Percentiles rank a stretch among this genome's conserved stretches.
Conservation (phyloP, 108 stramenopile species). For the Skeletonema tropicum region DNA sequence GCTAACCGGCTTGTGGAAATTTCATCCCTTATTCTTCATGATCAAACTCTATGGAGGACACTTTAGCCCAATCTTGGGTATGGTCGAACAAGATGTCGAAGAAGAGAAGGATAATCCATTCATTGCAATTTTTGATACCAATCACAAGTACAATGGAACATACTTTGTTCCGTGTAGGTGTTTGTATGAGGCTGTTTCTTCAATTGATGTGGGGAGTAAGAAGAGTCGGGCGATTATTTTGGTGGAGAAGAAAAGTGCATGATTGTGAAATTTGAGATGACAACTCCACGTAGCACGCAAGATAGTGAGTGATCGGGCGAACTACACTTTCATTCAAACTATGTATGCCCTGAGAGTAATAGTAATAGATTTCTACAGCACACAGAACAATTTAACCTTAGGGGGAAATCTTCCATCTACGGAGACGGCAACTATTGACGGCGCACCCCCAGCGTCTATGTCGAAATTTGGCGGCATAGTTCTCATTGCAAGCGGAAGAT, state of each 20-base stretch:
- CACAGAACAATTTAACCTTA: too few relatives aligned
- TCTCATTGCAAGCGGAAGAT: too few relatives aligned
- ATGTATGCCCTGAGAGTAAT: too few relatives aligned
- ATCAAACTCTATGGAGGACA: conserved; percentile 42
- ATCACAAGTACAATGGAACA: conserved; percentile 41
- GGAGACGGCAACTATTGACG: too few relatives aligned
- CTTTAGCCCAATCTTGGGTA: conserved; percentile 48
- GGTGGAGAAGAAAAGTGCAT: conserved; percentile 30
- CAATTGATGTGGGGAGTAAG: conserved; percentile 31
- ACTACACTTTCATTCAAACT: too few relatives aligned
- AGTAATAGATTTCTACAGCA: too few relatives aligned
- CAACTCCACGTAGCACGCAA: too few relatives aligned
- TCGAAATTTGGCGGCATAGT: too few relatives aligned
- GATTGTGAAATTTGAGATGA: neutral
- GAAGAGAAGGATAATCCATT: conserved; percentile 21
- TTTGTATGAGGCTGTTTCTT: conserved; percentile 39
- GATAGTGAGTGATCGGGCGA: too few relatives aligned
- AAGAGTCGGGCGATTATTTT: conserved; percentile 44
- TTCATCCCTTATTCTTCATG: conserved; percentile 31
- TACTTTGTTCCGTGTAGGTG: conserved; percentile 43
- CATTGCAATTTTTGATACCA: conserved; percentile 45
- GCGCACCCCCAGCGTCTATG: too few relatives aligned
- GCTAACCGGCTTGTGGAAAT: neutral
- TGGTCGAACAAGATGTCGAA: conserved; percentile 16
- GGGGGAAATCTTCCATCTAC: too few relatives aligned